These are phyloP conservation scores for Mycena galopus DNA, from an alignment of 768 basidiomycete genomes.

Conservation along the genomic window DNA sequence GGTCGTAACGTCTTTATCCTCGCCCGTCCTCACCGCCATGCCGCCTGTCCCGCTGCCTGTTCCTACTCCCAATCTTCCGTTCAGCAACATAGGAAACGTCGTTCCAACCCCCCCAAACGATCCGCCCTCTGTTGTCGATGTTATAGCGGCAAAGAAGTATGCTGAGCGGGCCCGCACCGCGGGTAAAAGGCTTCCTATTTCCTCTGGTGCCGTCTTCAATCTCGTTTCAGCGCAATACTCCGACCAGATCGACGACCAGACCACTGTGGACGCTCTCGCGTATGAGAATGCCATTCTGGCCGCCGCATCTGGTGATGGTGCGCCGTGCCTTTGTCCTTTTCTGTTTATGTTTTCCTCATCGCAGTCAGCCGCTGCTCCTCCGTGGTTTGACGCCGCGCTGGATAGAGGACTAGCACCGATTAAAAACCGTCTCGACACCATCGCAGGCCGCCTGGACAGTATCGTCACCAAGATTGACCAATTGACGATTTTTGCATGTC, in stretches of 20 bases:
- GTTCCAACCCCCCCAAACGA: not conserved
- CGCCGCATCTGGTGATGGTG: constrained; percentile 18
- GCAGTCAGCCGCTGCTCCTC: constrained; percentile 9
- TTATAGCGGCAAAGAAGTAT: constrained; percentile 7
- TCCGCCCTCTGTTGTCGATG: constrained; percentile 12
- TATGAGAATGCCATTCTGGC: constrained; percentile 12
- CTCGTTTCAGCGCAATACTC: constrained; percentile 8
- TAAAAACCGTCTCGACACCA: not conserved
- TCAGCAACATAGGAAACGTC: not conserved
- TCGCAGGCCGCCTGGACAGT: no score
- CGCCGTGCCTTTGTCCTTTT: constrained; percentile 3
- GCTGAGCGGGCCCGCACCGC: constrained; percentile 8
- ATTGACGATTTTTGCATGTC: constrained; percentile 10
- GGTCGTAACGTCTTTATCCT: no score
- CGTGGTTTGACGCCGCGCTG: constrained; percentile 5
- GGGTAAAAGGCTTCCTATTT: constrained; percentile 6
- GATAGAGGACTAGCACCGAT: not conserved
- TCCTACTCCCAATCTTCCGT: no score
- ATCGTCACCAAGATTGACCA: constrained; percentile 21
- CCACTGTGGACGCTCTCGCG: constrained; percentile 6
- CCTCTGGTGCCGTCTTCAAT: constrained; percentile 2
- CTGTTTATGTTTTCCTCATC: constrained; percentile 14
- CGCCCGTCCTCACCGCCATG: no score
- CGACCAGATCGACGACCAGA: constrained; percentile 2
- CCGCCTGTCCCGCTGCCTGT: no score